Base-by-base conservation (phyloP, 306 rosid species). In the Purshia tridentata region DNA sequence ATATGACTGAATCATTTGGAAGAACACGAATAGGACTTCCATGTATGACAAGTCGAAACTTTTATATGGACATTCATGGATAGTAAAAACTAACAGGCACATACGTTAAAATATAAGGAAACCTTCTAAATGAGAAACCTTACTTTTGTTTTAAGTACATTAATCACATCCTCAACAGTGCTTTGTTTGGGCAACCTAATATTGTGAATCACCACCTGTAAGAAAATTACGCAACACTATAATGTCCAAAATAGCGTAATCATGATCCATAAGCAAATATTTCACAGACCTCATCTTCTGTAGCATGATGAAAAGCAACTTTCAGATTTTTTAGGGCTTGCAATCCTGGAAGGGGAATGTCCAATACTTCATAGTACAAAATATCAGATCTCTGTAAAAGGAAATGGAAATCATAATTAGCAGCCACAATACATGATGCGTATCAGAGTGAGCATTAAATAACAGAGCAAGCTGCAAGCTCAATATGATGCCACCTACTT, bases 281-380 rank as follows among this genome's bases (percentile, higher is more conserved):
- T 62, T 45, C 48, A 41, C 45, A 5, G 72, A 92, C 98, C 84
- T 92, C 98, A 82, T 88, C 98, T 80, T 88, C 89, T 56, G 86
- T 82, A 46, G 96, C 84, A 65, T 85, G 90, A 83, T 89, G 93
- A 80, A 86, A 85, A 71, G 96, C 92, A 83, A 92, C 88, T 84
- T 88, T 92, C 67, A 92, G 87, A 62, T 87, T 85, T 72, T 92
- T 92, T 29, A 88, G 79, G 74, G 96, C 84, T 79, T 92, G 90
- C 67, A 89, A 74, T 81, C 89, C 96, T 37, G 96, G 97, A 15
- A 89, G 92, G 72, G 98, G 96, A 59, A 92, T 89, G 75, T 91
- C 97, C 86, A 91, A 71, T 20, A 88, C 86, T 79, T 91, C 97
- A 67, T 86, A 91, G 70, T 91, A 91, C 35, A 91, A 63, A 66